phyloP scores from a whole-genome alignment of 148 eudicot genomes.

The Chenopodium album region DNA sequence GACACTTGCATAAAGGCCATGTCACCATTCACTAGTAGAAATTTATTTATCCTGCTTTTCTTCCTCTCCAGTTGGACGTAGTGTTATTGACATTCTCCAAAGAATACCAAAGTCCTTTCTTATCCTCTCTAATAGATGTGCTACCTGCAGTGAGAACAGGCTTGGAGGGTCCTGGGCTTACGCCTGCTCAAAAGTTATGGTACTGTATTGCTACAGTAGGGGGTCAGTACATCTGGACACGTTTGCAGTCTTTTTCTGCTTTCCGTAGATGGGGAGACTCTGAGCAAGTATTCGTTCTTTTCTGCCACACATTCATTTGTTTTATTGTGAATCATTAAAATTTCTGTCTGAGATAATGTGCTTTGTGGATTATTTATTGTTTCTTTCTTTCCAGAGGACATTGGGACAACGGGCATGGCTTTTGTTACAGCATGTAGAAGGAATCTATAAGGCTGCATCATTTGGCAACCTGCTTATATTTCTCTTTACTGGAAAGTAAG shows the following conservation, averaged over 20 bases:
- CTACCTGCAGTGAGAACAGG: slow-evolving; percentile 70
- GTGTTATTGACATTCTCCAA: neutral
- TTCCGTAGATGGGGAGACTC: slow-evolving; percentile 97
- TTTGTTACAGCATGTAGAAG: slow-evolving; percentile 79
- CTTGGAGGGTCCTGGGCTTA: slow-evolving; percentile 93
- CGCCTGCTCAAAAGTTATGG: slow-evolving; percentile 85
- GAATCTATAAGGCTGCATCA: slow-evolving; percentile 87
- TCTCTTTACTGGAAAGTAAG: slow-evolving; percentile 88
- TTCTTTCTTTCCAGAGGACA: slow-evolving; percentile 54
- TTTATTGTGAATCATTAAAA: neutral
- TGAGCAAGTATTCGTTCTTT: slow-evolving; percentile 60
- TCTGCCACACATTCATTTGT: slow-evolving; percentile 1
- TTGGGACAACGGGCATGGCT: slow-evolving; percentile 82
- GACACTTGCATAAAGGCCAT: too few relatives aligned
- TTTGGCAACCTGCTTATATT: slow-evolving; percentile 84
- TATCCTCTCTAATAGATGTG: slow-evolving; percentile 15
- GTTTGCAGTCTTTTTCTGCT: slow-evolving; percentile 89
- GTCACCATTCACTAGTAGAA: too few relatives aligned
- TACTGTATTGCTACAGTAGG: slow-evolving; percentile 93
- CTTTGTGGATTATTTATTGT: slow-evolving; percentile 2
- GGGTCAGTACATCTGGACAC: slow-evolving; percentile 90
- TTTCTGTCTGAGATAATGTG: neutral
- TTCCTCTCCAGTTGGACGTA: neutral
- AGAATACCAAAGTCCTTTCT: neutral
- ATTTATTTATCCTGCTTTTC: too few relatives aligned